Base-by-base conservation (phyloP, 192 early-diverging fungal species). In the Backusella parvicylindrica region DNA sequence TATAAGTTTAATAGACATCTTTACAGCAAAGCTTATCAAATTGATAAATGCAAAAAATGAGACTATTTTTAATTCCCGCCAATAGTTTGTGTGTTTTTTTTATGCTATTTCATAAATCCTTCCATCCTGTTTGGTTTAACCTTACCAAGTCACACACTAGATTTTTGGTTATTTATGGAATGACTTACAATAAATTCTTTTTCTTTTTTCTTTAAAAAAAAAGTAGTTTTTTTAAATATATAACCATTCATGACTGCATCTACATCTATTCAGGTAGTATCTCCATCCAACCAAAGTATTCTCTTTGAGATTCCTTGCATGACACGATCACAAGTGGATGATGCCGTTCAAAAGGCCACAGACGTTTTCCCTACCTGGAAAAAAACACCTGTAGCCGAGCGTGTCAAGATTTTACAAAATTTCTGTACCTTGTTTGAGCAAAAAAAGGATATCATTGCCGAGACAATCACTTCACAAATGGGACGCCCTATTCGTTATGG, bases 401-500 rank as follows among this genome's bases (percentile, higher is more conserved):
- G 91, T 38, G 84, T 91, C 8, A 66, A 72, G 33, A 70, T 91
- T 32, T 77, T 88, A 1, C 43, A 76, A 13, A 81, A 80, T 33
- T 89, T 93, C 75, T 76, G 88, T 33, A 82, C 85, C 4, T 60
- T 83, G 13, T 87, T 95, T 77, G 84, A 86, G 1, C 72, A 79
- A 3, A 85, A 89, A 21, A 79, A 84, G 38, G 92, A 90, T 47
- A 82, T 82, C 5, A 75, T 93, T 8, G 85, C 85, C 26, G 71
- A 77, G 26, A 87, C 88, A 33, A 79, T 95, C 47, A 79, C 91
- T 0, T 77, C 75, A 33, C 87, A 92, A 41, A 93, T 95, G 87
- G 93, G 91, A 21, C 79, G 92, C 47, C 94, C 94, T 11, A 69
- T 88, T 26, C 74, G 82, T 16, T 92, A 92, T 56, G 86, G 79